Base-by-base conservation (phyloP, 345 rosid species). In the Limnanthes douglasii region DNA sequence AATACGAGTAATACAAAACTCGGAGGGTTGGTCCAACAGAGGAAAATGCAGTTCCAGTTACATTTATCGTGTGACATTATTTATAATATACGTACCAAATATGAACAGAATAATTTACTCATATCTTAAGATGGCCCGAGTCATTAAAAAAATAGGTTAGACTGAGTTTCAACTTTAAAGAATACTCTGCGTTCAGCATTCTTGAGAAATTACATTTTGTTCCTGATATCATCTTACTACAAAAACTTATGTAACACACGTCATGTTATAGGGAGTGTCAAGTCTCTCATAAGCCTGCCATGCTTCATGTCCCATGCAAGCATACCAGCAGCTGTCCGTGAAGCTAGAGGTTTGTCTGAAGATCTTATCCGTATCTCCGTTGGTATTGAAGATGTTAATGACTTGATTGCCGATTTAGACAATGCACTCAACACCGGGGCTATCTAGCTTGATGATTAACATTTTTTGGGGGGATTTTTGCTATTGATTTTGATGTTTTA, bases 221-320 rank as follows among this genome's bases (percentile, higher is more conserved):
- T 25, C 28, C 28, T 25, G 6, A n/a, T 6, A 6, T n/a, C 28
- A n/a, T 25, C n/a, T 25, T 25, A 25, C 8, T 25, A 3, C 31
- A 9, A 27, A 27, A 9, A 9, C 8, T 27, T 25, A 25, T 27
- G 31, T 27, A 36, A 21, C 21, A 54, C 18, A 48, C n/a, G n/a
- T n/a, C n/a, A n/a, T n/a, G n/a, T 31, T n/a, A 30, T 8, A 90
- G 96, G 98, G 41, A 80, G 94, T 43, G 96, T 90, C 28, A 90
- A 90, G 61, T 90, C 93, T 31, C 93, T 90, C 26, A 80, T 90
- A 56, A 84, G 94, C 76, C 54, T 90, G 94, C 96, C 96, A 2
- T 80, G 98, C 67, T 90, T 84, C 59, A 90, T 90, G 98, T 90
- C 96, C 11, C 96, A 90, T 56, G 94, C 96, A 28, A 78, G 85